Evolutionary conservation across 345 rosid species (phyloP).

Genomic region (sweet orange (Citrus sinensis)): DVS_A1.0 CM039167.1:5355001-5355500

Average conservation of each 20-base stretch:
- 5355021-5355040: neutral
- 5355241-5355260: fast-evolving
- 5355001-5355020: neutral
- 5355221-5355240: fast-evolving
- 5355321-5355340: no score
- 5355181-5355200: fast-evolving
- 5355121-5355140: fast-evolving
- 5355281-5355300: fast-evolving
- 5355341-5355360: neutral
- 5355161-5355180: fast-evolving
- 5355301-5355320: fast-evolving
- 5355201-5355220: fast-evolving
- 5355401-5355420: no score
- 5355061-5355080: neutral
- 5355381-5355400: no score
- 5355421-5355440: no score
- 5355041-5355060: neutral
- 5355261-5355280: fast-evolving
- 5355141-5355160: fast-evolving
- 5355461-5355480: no score
- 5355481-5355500: no score
- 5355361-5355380: no score
- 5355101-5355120: neutral
- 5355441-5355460: no score
- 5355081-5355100: neutral